Evolutionary conservation across 768 basidiomycete species (phyloP), one percentile per base, ranked within the genome.

Genomic region (Strobilomyces dryophilus): DNA sequence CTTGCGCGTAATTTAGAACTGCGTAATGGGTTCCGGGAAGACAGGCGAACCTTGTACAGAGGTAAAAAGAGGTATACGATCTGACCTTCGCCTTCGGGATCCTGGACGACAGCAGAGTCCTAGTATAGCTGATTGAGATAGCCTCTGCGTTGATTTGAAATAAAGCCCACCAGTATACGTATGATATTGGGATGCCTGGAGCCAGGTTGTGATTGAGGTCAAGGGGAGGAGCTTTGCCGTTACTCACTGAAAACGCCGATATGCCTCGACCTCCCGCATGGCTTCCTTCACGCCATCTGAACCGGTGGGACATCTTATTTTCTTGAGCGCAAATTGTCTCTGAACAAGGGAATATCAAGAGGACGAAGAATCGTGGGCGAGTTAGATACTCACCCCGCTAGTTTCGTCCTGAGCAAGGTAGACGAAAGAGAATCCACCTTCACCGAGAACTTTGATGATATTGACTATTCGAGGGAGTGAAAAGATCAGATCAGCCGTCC

Each of bases 51-150:
- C 77, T 91, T 87, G 75, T 94, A 98, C 32, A 92, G 76, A 0
- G 97, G 97, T 6, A 98, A 76, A 77, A 99, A 98, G 49, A 98
- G 84, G 69, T 97, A 98, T 29, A 97, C 92, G 52, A 98, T 89
- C 70, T 95, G 89, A 11, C 92, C 93, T 45, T 94, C 93, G 14
- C 92, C 94, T 54, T 89, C 86, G 32, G 89, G 87, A 63, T 98
- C 94, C 70, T 97, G 93, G 1, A 95, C 87, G 5, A 95, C 92
- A 1, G 94, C 92, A 14, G 94, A 95, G 65, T 98, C 94, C 89
- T 92, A 44, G 26, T 26, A 32, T 35, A 44, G 41, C 60, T 34
- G 40, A 35, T 24, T 49, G 14, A 27, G 4, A n/a, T 27, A 36
- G 18, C 21, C 17, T 43, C 11, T 4, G n/a, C n/a, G 17, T 26